phyloP scores from a whole-genome alignment of 2,329 filamentous ascomycete genomes.

The Amylocarpus encephaloides region DNA sequence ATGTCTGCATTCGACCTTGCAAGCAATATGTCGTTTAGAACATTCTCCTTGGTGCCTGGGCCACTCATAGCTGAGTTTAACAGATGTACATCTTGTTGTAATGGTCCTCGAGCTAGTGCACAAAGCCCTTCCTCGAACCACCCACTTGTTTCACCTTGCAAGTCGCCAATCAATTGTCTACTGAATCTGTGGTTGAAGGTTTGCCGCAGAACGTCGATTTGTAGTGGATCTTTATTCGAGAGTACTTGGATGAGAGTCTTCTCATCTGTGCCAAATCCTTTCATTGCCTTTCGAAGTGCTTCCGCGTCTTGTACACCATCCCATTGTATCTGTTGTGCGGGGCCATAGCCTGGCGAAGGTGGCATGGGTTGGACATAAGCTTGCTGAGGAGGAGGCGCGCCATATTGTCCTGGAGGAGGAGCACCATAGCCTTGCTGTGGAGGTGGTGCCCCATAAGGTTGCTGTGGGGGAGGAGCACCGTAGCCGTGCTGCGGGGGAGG shows the following conservation, averaged over 20 bases:
- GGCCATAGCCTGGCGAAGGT: conserved; percentile 68
- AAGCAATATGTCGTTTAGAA: conserved; percentile 82
- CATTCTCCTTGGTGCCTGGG: conserved; percentile 75
- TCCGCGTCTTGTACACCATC: conserved; percentile 66
- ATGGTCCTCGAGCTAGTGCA: conserved; percentile 70
- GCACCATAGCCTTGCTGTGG: conserved; percentile 22
- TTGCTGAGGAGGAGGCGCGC: conserved; percentile 7
- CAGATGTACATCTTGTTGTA: conserved; percentile 67
- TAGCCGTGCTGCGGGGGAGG: conserved; percentile 2
- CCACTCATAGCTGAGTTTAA: conserved; percentile 70
- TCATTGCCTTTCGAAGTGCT: conserved; percentile 75
- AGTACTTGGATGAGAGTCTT: conserved; percentile 65
- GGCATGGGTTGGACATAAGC: conserved; percentile 46
- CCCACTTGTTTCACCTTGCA: conserved; percentile 69
- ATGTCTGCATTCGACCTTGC: conserved; percentile 82
- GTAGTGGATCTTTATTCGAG: conserved; percentile 67
- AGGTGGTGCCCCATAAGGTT: conserved; percentile 7
- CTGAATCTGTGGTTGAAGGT: conserved; percentile 59
- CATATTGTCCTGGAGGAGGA: conserved; percentile 11
- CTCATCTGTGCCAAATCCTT: conserved; percentile 88
- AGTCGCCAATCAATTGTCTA: conserved; percentile 66
- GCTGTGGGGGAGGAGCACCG: conserved; percentile 5
- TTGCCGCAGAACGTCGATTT: conserved; percentile 61
- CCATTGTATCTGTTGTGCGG: conserved; percentile 61
- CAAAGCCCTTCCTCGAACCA: conserved; percentile 71